These are phyloP conservation scores for Hyphopichia fennica DNA, from an alignment of 1,139 yeast species.

Conservation along the genomic window DNA sequence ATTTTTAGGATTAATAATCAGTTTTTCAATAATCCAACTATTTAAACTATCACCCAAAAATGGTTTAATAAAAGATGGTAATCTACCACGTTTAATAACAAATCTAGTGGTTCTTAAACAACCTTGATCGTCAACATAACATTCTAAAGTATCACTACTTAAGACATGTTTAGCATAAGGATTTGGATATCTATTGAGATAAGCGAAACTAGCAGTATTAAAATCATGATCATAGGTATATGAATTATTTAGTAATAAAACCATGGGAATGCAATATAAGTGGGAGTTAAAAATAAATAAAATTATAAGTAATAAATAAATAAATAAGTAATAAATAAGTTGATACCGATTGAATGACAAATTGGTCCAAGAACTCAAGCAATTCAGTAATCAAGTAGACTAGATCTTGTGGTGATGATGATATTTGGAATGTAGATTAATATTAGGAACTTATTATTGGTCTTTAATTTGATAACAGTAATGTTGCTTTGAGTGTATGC, in stretches of 20 bases:
- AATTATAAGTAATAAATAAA: too few relatives aligned
- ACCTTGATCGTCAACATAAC: constrained; percentile 59
- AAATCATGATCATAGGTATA: constrained; percentile 66
- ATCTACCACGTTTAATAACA: constrained; percentile 74
- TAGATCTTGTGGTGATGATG: too few relatives aligned
- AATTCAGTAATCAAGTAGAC: too few relatives aligned
- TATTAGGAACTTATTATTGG: too few relatives aligned
- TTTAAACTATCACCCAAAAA: constrained; percentile 71
- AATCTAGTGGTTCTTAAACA: constrained; percentile 71
- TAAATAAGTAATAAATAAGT: too few relatives aligned
- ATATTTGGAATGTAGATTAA: too few relatives aligned
- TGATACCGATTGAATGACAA: too few relatives aligned
- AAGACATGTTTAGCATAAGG: constrained; percentile 90
- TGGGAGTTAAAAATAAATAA: too few relatives aligned
- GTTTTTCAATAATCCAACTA: constrained; percentile 82
- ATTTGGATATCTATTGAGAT: constrained; percentile 83
- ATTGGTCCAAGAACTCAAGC: too few relatives aligned
- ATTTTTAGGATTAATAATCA: constrained; percentile 66
- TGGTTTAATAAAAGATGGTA: constrained; percentile 80
- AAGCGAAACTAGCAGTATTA: constrained; percentile 73
- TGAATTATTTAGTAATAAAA: constrained; percentile 57
- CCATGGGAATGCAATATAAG: too few relatives aligned
- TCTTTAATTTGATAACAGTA: too few relatives aligned
- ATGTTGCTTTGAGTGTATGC: too few relatives aligned
- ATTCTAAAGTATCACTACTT: constrained; percentile 75